Conservation (phyloP, 176 grass and related monocot genomes). For the Pontederia crassipes region DNA sequence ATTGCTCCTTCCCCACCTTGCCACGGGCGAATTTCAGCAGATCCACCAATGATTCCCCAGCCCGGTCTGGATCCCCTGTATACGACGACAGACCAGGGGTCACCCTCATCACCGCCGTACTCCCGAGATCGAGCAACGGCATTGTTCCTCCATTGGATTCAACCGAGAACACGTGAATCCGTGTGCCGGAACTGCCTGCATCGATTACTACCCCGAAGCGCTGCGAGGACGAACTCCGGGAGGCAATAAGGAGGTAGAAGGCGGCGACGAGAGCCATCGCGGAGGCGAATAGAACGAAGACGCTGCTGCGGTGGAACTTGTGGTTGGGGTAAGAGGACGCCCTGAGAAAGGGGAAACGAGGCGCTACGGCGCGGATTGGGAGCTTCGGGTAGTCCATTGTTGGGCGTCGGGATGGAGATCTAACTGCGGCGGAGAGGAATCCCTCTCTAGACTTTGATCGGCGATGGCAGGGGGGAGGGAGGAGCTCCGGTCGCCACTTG, state of each 20-base stretch:
- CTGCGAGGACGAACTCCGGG: background rate
- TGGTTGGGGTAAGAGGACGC: background rate
- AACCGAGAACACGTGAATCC: slow-evolving; percentile 63
- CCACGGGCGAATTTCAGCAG: slow-evolving; percentile 58
- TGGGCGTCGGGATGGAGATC: background rate
- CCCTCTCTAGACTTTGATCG: too few relatives aligned
- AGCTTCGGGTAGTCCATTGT: slow-evolving; percentile 26
- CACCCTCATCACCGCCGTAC: slow-evolving; percentile 39
- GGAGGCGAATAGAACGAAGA: slow-evolving; percentile 8
- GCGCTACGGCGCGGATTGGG: slow-evolving; percentile 6
- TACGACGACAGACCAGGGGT: slow-evolving; percentile 60
- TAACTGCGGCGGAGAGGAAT: background rate
- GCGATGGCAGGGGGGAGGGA: too few relatives aligned
- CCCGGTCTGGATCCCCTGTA: slow-evolving; percentile 30
- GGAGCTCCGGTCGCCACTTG: too few relatives aligned
- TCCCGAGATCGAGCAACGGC: slow-evolving; percentile 34
- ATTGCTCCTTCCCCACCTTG: slow-evolving; percentile 32
- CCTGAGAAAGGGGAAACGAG: slow-evolving; percentile 9
- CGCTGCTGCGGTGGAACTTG: background rate
- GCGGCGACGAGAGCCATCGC: slow-evolving; percentile 15
- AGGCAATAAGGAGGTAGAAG: slow-evolving; percentile 8
- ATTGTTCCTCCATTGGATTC: background rate
- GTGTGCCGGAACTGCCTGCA: slow-evolving; percentile 70
- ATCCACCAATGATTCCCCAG: slow-evolving; percentile 48
- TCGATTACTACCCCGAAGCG: slow-evolving; percentile 60